Evolutionary conservation across 208 protist genomes (phyloP).

Genomic region (Blastocrithidia nonstop): DNA sequence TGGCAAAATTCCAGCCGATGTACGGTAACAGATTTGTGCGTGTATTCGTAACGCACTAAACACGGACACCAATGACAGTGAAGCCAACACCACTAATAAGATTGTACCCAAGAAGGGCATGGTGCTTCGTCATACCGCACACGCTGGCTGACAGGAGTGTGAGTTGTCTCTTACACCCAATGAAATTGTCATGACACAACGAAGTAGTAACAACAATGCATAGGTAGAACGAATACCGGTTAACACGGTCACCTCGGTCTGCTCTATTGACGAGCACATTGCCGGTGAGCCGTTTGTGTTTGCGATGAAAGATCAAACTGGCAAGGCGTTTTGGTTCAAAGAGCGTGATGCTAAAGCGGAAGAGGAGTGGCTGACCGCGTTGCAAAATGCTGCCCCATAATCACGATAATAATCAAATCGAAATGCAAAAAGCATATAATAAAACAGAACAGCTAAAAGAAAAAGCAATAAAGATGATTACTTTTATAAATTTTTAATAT

Average conservation of each 20-base stretch:
- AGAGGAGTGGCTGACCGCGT: conserved; percentile 39
- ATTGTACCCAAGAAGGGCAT: conserved; percentile 20
- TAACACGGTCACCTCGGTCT: conserved; percentile 59
- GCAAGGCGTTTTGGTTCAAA: conserved; percentile 74
- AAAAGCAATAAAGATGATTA: too few species aligned
- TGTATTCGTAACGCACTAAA: conserved; percentile 44
- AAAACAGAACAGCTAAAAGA: too few species aligned
- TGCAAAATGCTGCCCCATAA: conserved; percentile 44
- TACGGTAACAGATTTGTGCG: conserved; percentile 35
- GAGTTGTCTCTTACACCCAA: conserved; percentile 35
- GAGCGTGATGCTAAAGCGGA: conserved; percentile 19
- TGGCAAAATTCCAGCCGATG: conserved; percentile 35
- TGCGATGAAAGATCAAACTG: conserved; percentile 70
- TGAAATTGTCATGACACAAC: conserved; percentile 21
- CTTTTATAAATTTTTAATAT: too few species aligned
- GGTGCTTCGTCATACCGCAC: conserved; percentile 57
- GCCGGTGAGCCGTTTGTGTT: conserved; percentile 63
- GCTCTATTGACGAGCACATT: conserved; percentile 59
- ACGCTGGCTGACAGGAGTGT: conserved; percentile 65
- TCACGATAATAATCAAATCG: too few species aligned
- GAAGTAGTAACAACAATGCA: conserved; percentile 13
- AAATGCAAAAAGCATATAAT: too few species aligned
- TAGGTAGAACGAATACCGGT: conserved; percentile 27
- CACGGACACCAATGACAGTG: conserved; percentile 16
- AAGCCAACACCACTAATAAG: conserved; percentile 8